phyloP scores from a whole-genome alignment of 2,329 filamentous ascomycete genomes.

The Colletotrichum abscissum region DNA sequence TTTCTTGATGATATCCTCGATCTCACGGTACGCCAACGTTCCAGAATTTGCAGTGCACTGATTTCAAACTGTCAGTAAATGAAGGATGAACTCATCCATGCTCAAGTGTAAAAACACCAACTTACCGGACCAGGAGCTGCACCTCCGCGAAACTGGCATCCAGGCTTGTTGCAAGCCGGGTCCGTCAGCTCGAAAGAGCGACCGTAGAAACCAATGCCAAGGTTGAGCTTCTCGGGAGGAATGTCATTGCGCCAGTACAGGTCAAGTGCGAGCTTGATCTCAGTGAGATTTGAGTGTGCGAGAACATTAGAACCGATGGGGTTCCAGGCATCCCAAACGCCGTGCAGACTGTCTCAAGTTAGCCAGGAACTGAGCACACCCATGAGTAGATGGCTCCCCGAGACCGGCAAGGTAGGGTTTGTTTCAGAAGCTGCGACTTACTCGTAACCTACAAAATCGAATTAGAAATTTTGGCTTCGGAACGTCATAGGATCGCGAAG shows the following conservation, averaged over 20 bases:
- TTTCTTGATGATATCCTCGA: conserved; percentile 37
- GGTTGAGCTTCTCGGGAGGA: conserved; percentile 49
- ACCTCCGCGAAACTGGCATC: conserved; percentile 30
- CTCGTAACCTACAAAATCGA: too few relatives aligned
- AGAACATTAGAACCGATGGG: conserved; percentile 4
- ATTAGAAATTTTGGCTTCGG: too few relatives aligned
- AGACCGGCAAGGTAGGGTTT: background rate
- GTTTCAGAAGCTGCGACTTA: too few relatives aligned
- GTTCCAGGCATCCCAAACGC: conserved; percentile 43
- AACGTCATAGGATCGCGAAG: too few relatives aligned
- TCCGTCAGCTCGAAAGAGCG: conserved; percentile 7
- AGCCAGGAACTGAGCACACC: too few relatives aligned
- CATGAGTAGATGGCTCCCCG: conserved; percentile 27
- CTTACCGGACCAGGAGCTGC: too few relatives aligned
- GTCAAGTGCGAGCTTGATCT: conserved; percentile 14
- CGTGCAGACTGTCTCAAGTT: background rate
- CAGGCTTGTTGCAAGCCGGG: conserved; percentile 35
- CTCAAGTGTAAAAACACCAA: too few relatives aligned
- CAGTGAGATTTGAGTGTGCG: conserved; percentile 23
- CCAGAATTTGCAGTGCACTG: too few relatives aligned
- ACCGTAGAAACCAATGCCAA: conserved; percentile 37
- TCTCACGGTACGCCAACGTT: too few relatives aligned
- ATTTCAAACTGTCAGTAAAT: too few relatives aligned
- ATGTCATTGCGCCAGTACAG: conserved; percentile 41
- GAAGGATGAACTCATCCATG: too few relatives aligned